Conservation (phyloP, 2,329 filamentous ascomycete genomes). For the Trichoderma aggressivum region DNA sequence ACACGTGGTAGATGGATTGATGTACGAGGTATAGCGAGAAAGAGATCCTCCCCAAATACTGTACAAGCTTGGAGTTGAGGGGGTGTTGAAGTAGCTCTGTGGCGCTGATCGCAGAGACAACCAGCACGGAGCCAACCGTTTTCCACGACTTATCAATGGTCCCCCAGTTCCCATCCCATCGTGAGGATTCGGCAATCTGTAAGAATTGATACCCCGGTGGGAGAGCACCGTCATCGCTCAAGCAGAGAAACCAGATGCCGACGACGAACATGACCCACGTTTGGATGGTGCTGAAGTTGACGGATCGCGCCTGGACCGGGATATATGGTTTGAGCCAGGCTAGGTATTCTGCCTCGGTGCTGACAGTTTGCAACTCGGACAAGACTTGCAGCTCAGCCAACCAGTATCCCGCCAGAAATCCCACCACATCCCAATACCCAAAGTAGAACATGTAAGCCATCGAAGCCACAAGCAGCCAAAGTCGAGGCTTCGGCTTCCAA, state of each 20-base stretch:
- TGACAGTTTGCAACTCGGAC: not conserved
- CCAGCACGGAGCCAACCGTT: conserved; percentile 7
- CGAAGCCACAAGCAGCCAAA: conserved; percentile 4
- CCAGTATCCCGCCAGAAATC: conserved; percentile 13
- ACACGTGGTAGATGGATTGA: conserved; percentile 4
- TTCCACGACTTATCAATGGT: conserved; percentile 10
- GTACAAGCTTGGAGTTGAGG: not conserved
- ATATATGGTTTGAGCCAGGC: conserved; percentile 10
- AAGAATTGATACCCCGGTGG: conserved; percentile 13
- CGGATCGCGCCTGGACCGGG: not conserved
- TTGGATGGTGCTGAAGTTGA: not conserved
- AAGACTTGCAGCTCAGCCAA: conserved; percentile 6
- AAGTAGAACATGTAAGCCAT: conserved; percentile 15
- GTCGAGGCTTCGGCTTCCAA: conserved; percentile 1
- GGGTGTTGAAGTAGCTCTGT: not conserved
- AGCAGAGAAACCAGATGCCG: conserved; percentile 10
- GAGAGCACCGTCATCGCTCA: conserved; percentile 11
- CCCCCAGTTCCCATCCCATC: conserved; percentile 9
- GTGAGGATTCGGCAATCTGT: conserved; percentile 5
- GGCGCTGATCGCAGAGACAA: conserved; percentile 7
- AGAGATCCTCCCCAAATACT: conserved; percentile 12
- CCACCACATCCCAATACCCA: conserved; percentile 5
- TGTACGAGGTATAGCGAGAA: conserved; percentile 12
- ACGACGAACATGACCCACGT: not conserved
- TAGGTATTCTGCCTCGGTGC: not conserved